phyloP scores from a whole-genome alignment of 2,329 filamentous ascomycete genomes.

The Fusarium pilosicola region DNA sequence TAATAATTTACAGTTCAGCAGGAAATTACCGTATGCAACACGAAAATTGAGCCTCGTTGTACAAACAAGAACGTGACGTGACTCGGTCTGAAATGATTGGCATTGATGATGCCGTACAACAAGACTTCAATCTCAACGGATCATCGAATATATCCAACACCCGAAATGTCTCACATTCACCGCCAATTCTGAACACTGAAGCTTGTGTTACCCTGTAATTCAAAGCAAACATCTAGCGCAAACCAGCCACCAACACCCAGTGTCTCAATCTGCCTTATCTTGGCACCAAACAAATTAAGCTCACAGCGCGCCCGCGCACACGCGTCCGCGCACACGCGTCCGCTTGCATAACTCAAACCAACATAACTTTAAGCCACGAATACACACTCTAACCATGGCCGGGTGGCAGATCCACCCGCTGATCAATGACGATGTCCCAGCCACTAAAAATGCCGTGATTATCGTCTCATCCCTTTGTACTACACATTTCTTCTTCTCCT shows the following conservation, averaged over 20 bases:
- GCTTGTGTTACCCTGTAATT: neutral
- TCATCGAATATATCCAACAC: neutral
- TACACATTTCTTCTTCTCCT: neutral
- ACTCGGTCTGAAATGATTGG: neutral
- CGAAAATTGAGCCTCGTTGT: neutral
- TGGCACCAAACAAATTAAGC: neutral
- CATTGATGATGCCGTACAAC: neutral
- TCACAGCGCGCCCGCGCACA: neutral
- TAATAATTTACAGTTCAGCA: neutral
- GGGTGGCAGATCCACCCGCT: neutral
- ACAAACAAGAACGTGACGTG: too few species aligned
- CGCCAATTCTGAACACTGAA: neutral
- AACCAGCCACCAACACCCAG: neutral
- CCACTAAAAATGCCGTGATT: slow-evolving; percentile 1
- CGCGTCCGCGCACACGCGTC: neutral
- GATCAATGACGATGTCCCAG: slow-evolving; percentile 16
- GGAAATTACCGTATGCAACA: neutral
- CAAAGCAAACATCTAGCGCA: neutral
- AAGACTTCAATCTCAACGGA: neutral
- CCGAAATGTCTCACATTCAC: neutral
- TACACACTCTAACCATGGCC: neutral
- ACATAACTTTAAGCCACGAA: neutral
- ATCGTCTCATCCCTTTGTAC: slow-evolving; percentile 1
- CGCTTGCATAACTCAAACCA: neutral
- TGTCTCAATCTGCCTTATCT: slow-evolving; percentile 1